phyloP scores from a whole-genome alignment of 345 rosid species.

The Atalantia buxifolia region DNA sequence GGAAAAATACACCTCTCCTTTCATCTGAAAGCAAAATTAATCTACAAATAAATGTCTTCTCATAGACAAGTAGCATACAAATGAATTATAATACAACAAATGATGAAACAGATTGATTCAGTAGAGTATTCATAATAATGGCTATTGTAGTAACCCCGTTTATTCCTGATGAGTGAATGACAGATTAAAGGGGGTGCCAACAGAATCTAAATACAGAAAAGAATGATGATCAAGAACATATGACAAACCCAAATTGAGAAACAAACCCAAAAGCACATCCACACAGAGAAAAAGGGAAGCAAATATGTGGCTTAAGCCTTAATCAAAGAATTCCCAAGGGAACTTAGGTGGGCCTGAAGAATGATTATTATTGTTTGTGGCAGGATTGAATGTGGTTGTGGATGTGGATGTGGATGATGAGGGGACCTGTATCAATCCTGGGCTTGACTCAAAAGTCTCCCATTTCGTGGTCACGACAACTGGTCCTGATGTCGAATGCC shows the following conservation, averaged over 20 bases:
- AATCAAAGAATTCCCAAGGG: constrained; percentile 91
- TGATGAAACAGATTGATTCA: neutral
- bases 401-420: constrained; percentile 29
- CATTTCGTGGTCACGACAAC: constrained; percentile 77
- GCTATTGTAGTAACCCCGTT: constrained; percentile 44
- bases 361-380: constrained; percentile 14
- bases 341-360: constrained; percentile 57
- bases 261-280: constrained; percentile 49
- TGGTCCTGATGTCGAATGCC: constrained; percentile 45
- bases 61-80: constrained; percentile 18
- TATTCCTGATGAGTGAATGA: constrained; percentile 41
- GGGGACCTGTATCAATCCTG: constrained; percentile 29
- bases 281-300: constrained; percentile 40
- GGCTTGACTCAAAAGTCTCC: constrained; percentile 84
- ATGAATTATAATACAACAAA: constrained; percentile 14
- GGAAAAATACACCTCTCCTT: constrained; percentile 1
- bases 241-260: constrained; percentile 37
- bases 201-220: constrained; percentile 81
- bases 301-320: constrained; percentile 20
- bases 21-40: constrained; percentile 3
- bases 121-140: constrained; percentile 20
- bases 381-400: too few relatives aligned
- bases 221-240: constrained; percentile 44
- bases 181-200: constrained; percentile 32
- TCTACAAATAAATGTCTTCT: neutral